A percentile compares a stretch with the other conserved stretches of the same genome.
phyloP scores from a whole-genome alignment of 2,329 filamentous ascomycete species.

The Clarireedia hainanense region DNA sequence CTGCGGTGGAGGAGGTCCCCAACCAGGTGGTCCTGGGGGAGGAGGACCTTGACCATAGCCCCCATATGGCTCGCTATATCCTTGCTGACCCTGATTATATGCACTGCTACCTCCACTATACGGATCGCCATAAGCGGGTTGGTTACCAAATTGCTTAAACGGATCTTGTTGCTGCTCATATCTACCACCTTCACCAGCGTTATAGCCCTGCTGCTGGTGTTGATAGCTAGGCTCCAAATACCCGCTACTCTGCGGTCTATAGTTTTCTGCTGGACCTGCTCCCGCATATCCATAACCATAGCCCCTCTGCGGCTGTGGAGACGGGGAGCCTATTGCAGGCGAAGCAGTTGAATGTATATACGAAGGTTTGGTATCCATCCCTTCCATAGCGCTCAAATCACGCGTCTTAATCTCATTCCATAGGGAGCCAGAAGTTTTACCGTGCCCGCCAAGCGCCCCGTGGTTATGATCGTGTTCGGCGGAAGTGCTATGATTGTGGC shows the following conservation, averaged over 20 bases:
- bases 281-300: slow-evolving; percentile 23
- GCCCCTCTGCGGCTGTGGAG: slow-evolving; percentile 18
- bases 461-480: slow-evolving; percentile 27
- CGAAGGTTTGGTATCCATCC: slow-evolving; percentile 35
- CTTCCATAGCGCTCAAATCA: slow-evolving; percentile 48
- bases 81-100: slow-evolving; percentile 7
- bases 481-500: slow-evolving; percentile 65
- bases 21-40: neutral
- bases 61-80: slow-evolving; percentile 12
- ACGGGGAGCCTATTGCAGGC: slow-evolving; percentile 20
- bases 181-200: slow-evolving; percentile 6
- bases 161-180: slow-evolving; percentile 10
- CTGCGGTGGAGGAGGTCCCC: neutral
- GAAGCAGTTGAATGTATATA: slow-evolving; percentile 8
- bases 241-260: slow-evolving; percentile 14
- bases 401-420: slow-evolving; percentile 55
- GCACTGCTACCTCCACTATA: neutral
- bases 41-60: slow-evolving; percentile 13
- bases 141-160: slow-evolving; percentile 6
- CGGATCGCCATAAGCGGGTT: neutral
- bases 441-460: slow-evolving; percentile 36
- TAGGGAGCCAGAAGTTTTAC: slow-evolving; percentile 50
- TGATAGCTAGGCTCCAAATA: slow-evolving; percentile 19
- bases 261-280: slow-evolving; percentile 12
- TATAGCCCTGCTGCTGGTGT: slow-evolving; percentile 1